Conservation (phyloP, 2,329 filamentous ascomycete species). For the Alternaria sp. region DNA sequence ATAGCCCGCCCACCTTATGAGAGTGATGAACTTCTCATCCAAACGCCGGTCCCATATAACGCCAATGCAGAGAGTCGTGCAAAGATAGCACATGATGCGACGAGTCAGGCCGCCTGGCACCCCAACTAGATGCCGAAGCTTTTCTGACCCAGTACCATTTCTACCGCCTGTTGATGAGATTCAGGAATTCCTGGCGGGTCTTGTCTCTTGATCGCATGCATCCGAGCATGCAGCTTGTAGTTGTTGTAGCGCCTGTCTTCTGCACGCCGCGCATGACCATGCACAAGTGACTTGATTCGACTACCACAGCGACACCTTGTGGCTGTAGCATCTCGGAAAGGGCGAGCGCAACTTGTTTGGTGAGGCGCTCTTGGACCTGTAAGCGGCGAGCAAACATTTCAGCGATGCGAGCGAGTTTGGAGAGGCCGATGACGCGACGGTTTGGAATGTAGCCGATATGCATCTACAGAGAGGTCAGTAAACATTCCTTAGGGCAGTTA, state of each 20-base stretch:
- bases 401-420: constrained; percentile 92
- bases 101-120: neutral
- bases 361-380: constrained; percentile 95
- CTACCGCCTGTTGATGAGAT: constrained; percentile 58
- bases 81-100: neutral
- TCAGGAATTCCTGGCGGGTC: constrained; percentile 94
- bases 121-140: neutral
- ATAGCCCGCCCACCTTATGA: constrained; percentile 11
- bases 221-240: constrained; percentile 97
- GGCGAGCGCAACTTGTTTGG: constrained; percentile 92
- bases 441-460: constrained; percentile 98
- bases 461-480: constrained; percentile 66
- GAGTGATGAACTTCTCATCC: constrained; percentile 41
- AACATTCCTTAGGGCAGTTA: neutral
- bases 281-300: constrained; percentile 95
- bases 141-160: neutral
- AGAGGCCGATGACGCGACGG: constrained; percentile 89
- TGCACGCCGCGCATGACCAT: constrained; percentile 99
- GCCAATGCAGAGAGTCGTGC: constrained; percentile 6
- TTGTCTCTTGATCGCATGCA: constrained; percentile 92
- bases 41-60: constrained; percentile 12
- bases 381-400: constrained; percentile 95
- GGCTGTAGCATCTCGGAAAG: constrained; percentile 92
- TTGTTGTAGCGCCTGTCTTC: constrained; percentile 84
- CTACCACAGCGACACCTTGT: constrained; percentile 93